phyloP scores from a whole-genome alignment of 257 asterid species.

The Nicotiana undulata region DNA sequence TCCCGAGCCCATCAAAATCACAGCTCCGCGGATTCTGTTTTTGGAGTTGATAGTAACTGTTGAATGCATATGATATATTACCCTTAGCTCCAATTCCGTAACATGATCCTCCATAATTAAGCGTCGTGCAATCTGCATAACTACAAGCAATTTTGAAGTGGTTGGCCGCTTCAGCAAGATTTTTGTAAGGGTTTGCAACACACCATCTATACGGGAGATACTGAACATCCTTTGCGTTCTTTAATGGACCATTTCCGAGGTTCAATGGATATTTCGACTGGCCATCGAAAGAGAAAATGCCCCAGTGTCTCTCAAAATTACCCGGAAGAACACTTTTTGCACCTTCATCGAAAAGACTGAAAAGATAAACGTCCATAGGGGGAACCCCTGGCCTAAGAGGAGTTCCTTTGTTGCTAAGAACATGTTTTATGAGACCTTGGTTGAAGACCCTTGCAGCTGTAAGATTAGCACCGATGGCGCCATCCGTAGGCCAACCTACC shows the following conservation, averaged over 20 bases:
- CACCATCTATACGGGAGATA: constrained; percentile 95
- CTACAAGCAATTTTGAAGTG: constrained; percentile 71
- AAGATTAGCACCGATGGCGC: constrained; percentile 60
- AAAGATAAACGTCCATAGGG: constrained; percentile 73
- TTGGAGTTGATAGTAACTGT: constrained; percentile 72
- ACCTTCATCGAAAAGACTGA: constrained; percentile 82
- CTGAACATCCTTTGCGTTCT: constrained; percentile 61
- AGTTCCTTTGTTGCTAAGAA: constrained; percentile 60
- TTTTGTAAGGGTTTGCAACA: constrained; percentile 64
- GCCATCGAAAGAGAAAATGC: constrained; percentile 84
- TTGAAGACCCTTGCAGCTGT: constrained; percentile 81
- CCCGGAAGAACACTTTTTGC: constrained; percentile 84
- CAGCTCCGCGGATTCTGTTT: constrained; percentile 73
- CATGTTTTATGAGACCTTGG: constrained; percentile 62
- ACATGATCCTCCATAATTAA: constrained; percentile 85
- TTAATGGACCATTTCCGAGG: constrained; percentile 65
- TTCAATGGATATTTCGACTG: constrained; percentile 77
- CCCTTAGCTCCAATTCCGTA: constrained; percentile 62
- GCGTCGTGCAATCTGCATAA: constrained; percentile 84
- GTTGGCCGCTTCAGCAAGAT: constrained; percentile 52
- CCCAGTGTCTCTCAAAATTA: constrained; percentile 95
- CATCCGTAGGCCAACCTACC: constrained; percentile 95
- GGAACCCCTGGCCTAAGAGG: constrained; percentile 83
- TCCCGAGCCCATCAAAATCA: constrained; percentile 92
- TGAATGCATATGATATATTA: constrained; percentile 83